Evolutionary conservation across 2,329 filamentous ascomycete species (phyloP).

Genomic region (Aschersonia sp.): DNA sequence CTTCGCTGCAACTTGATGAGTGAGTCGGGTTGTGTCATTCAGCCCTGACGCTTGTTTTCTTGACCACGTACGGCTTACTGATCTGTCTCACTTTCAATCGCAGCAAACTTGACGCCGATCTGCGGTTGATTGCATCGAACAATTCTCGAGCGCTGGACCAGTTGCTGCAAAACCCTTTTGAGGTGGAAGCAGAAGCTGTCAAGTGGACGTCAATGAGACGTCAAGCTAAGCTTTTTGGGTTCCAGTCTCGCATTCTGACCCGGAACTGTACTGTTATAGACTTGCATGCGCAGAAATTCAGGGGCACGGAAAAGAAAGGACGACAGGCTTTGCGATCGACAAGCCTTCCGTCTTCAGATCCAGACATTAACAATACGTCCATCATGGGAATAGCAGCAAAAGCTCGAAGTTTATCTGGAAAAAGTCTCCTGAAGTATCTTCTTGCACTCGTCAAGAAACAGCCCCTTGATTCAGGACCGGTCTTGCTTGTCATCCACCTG

Average conservation of each 20-base stretch:
- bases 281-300: constrained; percentile 52
- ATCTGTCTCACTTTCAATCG: constrained; percentile 5
- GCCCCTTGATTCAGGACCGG: constrained; percentile 66
- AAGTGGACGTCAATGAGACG: constrained; percentile 35
- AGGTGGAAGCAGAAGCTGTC: constrained; percentile 48
- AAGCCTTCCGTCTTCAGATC: constrained; percentile 13
- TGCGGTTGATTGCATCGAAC: constrained; percentile 50
- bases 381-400: constrained; percentile 58
- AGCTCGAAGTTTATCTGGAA: constrained; percentile 46
- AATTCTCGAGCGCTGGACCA: constrained; percentile 36
- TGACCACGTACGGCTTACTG: constrained; percentile 9
- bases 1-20: constrained; percentile 46
- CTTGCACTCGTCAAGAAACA: constrained; percentile 56
- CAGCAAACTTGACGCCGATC: constrained; percentile 54
- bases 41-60: not conserved
- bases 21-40: constrained; percentile 24
- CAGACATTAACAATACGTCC: constrained; percentile 26
- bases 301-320: constrained; percentile 40
- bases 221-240: constrained; percentile 55
- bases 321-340: constrained; percentile 20
- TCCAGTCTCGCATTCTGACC: constrained; percentile 41
- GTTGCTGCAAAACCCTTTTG: constrained; percentile 46
- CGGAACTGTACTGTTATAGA: constrained; percentile 52
- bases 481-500: constrained; percentile 69
- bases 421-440: constrained; percentile 55